Evolutionary conservation across 2,329 filamentous ascomycete genomes (phyloP), one percentile per base, ranked within the genome.

Genomic region (Monilinia laxa): DNA sequence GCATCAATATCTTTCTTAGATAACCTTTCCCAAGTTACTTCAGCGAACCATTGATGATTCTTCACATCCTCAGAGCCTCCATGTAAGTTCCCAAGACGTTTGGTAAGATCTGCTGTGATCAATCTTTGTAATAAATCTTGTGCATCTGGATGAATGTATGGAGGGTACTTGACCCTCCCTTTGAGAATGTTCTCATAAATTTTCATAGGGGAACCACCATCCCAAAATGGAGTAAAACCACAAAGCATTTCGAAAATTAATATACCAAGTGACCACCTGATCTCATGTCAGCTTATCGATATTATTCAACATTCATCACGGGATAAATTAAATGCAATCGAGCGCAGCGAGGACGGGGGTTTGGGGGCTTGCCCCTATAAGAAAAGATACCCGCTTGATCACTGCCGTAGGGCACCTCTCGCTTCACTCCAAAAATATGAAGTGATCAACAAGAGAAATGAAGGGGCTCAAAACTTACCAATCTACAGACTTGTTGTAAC

Each of bases 231-330:
- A 6, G 95, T 99, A 80, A 97, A 99, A 38, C 95, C 95, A 77
- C 95, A 98, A 49, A 99, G 86, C 95, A 99, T 99, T 83, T 99
- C 95, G 79, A 97, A 99, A 78, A 99, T 98, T 73, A 99, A 82
- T 77, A 99, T 98, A 56, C 95, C 95, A 67, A 99, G 84, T 64
- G 94, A 98, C 95, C 95, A 99, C 93, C 93, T 97, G 72, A 12
- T 20, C 67, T 38, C 53, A 59, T 59, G 56, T 73, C 53, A 75
- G 66, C 52, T 55, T 65, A 59, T 10, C 16, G n/a, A 31, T 28
- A 14, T 11, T 7, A n/a, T 56, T 10, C 16, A n/a, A 31, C 31
- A 18, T 18, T 7, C n/a, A 28, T 56, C 54, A 7, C n/a, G 11
- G 31, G 5, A 47, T 9, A n/a, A 45, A 12, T 23, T 18, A 38